Evolutionary conservation across 257 asterid species (phyloP).

Genomic region (Nicotiana benthamiana): DNA sequence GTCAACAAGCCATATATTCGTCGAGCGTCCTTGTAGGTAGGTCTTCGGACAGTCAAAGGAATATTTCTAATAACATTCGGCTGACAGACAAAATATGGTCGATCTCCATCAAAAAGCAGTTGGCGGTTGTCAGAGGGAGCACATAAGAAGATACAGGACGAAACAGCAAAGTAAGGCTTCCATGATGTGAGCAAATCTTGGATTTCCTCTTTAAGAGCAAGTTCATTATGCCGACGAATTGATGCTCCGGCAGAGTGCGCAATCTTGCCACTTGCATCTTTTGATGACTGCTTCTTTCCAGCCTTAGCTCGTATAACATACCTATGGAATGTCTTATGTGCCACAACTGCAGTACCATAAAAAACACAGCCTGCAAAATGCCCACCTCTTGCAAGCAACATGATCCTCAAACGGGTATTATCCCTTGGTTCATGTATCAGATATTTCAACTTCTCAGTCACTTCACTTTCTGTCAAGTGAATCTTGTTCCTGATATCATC

Average conservation of each 20-base stretch:
- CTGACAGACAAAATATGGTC: conserved; percentile 50
- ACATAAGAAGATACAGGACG: conserved; percentile 56
- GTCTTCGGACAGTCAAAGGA: conserved; percentile 82
- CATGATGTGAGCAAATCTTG: conserved; percentile 70
- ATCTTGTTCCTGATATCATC: conserved; percentile 27
- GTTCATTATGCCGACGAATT: conserved; percentile 90
- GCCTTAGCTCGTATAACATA: conserved; percentile 98
- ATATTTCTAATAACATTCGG: conserved; percentile 57
- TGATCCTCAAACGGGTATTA: conserved; percentile 56
- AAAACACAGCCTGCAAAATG: conserved; percentile 97
- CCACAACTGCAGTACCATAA: conserved; percentile 77
- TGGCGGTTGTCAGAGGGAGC: conserved; percentile 83
- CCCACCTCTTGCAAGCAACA: conserved; percentile 88
- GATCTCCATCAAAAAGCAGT: conserved; percentile 76
- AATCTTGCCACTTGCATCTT: conserved; percentile 76
- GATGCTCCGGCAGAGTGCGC: conserved; percentile 98
- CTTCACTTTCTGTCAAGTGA: conserved; percentile 45
- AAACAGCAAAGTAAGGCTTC: conserved; percentile 63
- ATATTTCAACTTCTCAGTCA: conserved; percentile 53
- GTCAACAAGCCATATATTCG: conserved; percentile 59
- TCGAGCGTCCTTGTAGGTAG: conserved; percentile 80
- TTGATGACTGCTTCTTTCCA: conserved; percentile 87
- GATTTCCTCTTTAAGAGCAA: conserved; percentile 83
- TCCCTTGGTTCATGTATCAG: conserved; percentile 69
- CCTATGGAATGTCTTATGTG: conserved; percentile 91